phyloP scores from a whole-genome alignment of 192 early-diverging fungal genomes.

The Podila clonocystis region DNA sequence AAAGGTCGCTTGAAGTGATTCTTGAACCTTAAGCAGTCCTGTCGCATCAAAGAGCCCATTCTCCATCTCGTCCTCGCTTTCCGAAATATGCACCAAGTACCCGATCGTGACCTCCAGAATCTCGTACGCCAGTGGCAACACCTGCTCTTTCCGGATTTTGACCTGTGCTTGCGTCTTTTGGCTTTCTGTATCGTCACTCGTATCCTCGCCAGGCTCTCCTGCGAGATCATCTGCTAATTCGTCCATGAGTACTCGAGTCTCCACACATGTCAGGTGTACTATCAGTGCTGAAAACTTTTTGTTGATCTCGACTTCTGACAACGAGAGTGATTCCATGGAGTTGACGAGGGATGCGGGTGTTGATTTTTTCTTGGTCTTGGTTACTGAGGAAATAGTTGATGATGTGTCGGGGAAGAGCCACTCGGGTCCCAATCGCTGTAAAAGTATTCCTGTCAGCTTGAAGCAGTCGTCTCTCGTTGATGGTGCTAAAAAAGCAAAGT shows the following conservation, averaged over 20 bases:
- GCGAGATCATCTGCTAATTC: constrained; percentile 23
- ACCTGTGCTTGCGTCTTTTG: constrained; percentile 1
- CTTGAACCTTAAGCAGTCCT: constrained; percentile 36
- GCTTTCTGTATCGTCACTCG: background rate
- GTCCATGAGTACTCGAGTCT: constrained; percentile 35
- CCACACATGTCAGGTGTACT: constrained; percentile 38
- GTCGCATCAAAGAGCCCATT: constrained; percentile 36
- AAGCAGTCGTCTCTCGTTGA: constrained; percentile 31
- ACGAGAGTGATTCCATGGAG: constrained; percentile 29
- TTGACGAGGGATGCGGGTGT: constrained; percentile 20
- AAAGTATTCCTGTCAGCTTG: constrained; percentile 33
- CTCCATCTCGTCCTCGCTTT: constrained; percentile 12
- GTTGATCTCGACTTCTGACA: constrained; percentile 28
- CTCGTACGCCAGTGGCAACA: constrained; percentile 31
- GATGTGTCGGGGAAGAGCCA: constrained; percentile 39
- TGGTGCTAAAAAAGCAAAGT: constrained; percentile 12
- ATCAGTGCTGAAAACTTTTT: constrained; percentile 39
- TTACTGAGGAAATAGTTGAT: background rate
- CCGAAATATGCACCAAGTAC: constrained; percentile 29
- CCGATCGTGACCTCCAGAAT: constrained; percentile 38
- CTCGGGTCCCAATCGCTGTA: constrained; percentile 30
- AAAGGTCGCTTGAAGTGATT: constrained; percentile 24
- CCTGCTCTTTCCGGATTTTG: constrained; percentile 25
- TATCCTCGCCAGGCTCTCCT: background rate
- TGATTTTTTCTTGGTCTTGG: constrained; percentile 13